Base-by-base conservation (phyloP, 2,329 filamentous ascomycete genomes). In the Cadophora luteo-olivacea region DNA sequence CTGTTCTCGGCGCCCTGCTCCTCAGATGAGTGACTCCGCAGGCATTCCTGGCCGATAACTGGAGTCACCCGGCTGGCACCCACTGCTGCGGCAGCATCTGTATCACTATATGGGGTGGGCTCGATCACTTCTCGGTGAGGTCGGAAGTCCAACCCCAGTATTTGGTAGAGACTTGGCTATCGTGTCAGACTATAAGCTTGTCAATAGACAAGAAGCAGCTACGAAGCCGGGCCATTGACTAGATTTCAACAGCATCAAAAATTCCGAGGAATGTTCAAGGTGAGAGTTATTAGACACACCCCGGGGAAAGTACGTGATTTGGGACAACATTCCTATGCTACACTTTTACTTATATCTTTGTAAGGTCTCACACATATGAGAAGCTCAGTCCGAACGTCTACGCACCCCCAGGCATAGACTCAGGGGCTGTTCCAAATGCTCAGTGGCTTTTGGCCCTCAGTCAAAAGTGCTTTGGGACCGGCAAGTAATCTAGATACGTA, bases 241-340 rank as follows among this genome's bases (percentile, higher is more conserved):
- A 1, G 81, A 88, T 75, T 86, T 89, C 70, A 80, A 84, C 61
- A 78, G 82, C 62, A 82, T 82, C 29, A 38, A 79, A 84, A 2
- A 81, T 81, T 33, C 85, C 86, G 0, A 84, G 88, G 74, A 86
- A 86, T 1, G 82, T 87, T 61, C 82, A 86, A 29, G 86, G 86
- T 2, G 75, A 74, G 9, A 74, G 68, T 3, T 86, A 86, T 16
- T 78, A 77, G 3, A 85, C 82, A 0, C 84, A 86, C 71, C 82
- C 84, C 14, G 86, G 86, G 2, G 84, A 38, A 29, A 29, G 29
- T 29, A 29, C 29, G 3, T 29, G 29, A 29, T 29, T 29, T 29
- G 3, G 5, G 5, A 29, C 29, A 29, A 29, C 29, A 29, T 38
- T 8, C 14, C 36, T 9, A 4, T 38, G 36, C 29, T 29, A 5